Percentiles rank a stretch among this genome's conserved stretches.
These are phyloP conservation scores for Rauvolfia tetraphylla DNA, from an alignment of 257 asterid species.

Conservation along the genomic window DNA sequence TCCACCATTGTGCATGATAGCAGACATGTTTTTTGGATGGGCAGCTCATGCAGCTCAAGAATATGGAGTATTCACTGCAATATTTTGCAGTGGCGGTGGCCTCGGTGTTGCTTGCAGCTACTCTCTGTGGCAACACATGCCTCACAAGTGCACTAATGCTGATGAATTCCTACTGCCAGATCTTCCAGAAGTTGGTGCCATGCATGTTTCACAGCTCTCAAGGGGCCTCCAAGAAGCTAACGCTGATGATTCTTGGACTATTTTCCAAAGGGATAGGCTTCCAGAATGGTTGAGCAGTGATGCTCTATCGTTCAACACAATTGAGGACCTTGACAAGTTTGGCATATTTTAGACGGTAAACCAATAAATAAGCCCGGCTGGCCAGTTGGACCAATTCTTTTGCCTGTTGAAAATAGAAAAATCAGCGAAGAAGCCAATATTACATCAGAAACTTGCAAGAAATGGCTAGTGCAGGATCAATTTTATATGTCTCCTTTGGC, in stretches of 20 bases:
- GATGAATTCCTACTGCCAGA: conserved; percentile 57
- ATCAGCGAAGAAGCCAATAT: too few relatives aligned
- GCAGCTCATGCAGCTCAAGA: conserved; percentile 46
- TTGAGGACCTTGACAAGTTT: conserved; percentile 41
- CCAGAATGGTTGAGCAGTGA: conserved; percentile 44
- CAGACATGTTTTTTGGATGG: conserved; percentile 59
- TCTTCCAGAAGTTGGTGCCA: conserved; percentile 51
- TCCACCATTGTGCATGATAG: conserved; percentile 48
- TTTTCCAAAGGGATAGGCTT: conserved; percentile 33
- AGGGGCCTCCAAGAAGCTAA: conserved; percentile 44
- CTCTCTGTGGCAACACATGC: conserved; percentile 55
- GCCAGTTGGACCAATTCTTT: conserved; percentile 53
- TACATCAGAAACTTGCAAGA: conserved; percentile 13
- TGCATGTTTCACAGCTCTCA: conserved; percentile 48
- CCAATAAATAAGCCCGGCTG: conserved; percentile 34
- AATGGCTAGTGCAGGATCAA: conserved; percentile 29
- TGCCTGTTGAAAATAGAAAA: conserved; percentile 25
- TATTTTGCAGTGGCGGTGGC: conserved; percentile 47
- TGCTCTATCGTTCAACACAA: conserved; percentile 48
- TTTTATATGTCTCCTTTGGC: conserved; percentile 54
- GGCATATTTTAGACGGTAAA: conserved; percentile 47
- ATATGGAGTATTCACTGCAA: conserved; percentile 40
- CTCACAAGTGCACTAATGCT: conserved; percentile 33
- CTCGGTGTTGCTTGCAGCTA: conserved; percentile 60
- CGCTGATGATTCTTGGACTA: conserved; percentile 34